Conservation (phyloP, 768 basidiomycete genomes). For the Strobilomyces echinocephalus region DNA sequence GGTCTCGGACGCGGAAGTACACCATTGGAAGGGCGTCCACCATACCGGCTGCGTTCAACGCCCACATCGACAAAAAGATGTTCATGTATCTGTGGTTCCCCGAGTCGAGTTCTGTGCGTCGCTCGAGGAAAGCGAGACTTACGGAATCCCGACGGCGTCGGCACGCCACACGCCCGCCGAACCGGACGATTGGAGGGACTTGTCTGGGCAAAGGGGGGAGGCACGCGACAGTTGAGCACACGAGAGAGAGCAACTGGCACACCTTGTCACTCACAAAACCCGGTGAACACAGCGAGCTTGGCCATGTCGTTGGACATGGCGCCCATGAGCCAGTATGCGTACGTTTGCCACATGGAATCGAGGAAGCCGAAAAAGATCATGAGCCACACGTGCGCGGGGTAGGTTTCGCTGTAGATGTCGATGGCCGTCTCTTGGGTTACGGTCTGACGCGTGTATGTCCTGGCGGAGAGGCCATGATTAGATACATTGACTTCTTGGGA, state of each 20-base stretch:
- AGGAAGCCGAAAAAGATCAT: conserved; percentile 73
- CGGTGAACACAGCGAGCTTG: conserved; percentile 76
- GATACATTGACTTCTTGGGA: not conserved
- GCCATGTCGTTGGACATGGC: conserved; percentile 80
- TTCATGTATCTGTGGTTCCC: conserved; percentile 50
- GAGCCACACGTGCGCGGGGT: conserved; percentile 54
- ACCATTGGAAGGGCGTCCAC: conserved; percentile 72
- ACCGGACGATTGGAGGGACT: conserved; percentile 72
- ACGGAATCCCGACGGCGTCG: conserved; percentile 62
- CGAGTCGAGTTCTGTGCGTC: not conserved
- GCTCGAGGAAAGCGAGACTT: conserved; percentile 24
- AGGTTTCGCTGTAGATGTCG: conserved; percentile 55
- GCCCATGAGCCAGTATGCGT: conserved; percentile 81
- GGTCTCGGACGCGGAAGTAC: conserved; percentile 59
- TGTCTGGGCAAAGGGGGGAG: conserved; percentile 40
- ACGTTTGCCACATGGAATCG: conserved; percentile 84
- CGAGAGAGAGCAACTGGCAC: too few species aligned
- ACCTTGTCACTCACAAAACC: conserved; percentile 59
- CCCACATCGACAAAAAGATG: conserved; percentile 72
- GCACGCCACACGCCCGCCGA: conserved; percentile 70
- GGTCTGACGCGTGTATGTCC: conserved; percentile 54
- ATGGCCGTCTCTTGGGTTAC: conserved; percentile 39
- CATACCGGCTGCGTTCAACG: conserved; percentile 57
- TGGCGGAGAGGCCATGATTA: not conserved
- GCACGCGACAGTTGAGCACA: not conserved